These are phyloP conservation scores for Phytophthora rubi DNA, from an alignment of 352 stramenopile species.

Conservation along the genomic window DNA sequence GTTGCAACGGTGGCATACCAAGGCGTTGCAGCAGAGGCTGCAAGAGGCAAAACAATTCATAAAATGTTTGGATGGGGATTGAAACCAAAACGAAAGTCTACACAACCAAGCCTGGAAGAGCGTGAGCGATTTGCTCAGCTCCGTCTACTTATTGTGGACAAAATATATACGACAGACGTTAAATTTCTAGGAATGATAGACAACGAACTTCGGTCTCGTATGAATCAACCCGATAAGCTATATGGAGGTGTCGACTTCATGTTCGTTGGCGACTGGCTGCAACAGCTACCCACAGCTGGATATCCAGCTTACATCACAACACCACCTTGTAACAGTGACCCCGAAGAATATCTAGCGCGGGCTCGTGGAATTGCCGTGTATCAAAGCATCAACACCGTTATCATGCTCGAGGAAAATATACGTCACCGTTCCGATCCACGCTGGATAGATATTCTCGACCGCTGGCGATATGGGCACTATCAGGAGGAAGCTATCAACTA, in stretches of 20 bases:
- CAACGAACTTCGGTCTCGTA: too few relatives aligned
- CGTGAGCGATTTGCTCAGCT: constrained; percentile 6
- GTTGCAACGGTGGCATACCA: constrained; percentile 4
- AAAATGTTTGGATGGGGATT: constrained; percentile 14
- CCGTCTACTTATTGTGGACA: constrained; percentile 3
- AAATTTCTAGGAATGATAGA: constrained; percentile 1
- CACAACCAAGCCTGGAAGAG: not conserved
- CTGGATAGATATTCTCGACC: too few relatives aligned
- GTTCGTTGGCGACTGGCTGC: too few relatives aligned
- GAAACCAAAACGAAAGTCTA: not conserved
- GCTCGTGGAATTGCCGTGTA: constrained; percentile 7
- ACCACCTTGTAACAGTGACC: not conserved
- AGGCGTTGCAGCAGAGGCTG: constrained; percentile 3
- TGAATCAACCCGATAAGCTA: too few relatives aligned
- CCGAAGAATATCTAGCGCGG: constrained; percentile 2
- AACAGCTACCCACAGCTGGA: not conserved
- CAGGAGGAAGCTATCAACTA: too few relatives aligned
- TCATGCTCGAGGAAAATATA: constrained; percentile 15
- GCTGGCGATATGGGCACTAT: too few relatives aligned
- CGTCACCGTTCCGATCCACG: not conserved
- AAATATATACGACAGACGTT: constrained; percentile 12
- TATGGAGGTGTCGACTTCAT: too few relatives aligned
- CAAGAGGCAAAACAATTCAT: constrained; percentile 2
- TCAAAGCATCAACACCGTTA: constrained; percentile 2
- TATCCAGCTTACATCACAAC: constrained; percentile 2